Evolutionary conservation across 2,329 filamentous ascomycete species (phyloP), one percentile per base, ranked within the genome.

Genomic region (Neoscytalidium dimidiatum): DNA sequence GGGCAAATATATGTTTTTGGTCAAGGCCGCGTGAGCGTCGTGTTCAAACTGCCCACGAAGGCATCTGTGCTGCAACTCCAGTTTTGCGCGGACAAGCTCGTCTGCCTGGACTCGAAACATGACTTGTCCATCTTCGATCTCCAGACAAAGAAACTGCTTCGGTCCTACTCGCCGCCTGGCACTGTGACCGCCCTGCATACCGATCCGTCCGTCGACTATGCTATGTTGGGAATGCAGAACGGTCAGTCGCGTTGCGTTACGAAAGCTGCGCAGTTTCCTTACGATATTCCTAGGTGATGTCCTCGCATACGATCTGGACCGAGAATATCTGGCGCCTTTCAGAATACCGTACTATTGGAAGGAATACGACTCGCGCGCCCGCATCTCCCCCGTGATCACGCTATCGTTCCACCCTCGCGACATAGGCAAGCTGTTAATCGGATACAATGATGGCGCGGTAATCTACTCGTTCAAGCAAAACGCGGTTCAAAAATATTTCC

Each of bases 391-490:
- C 1, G 83, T 98, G 35, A 85, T 97, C 19, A 90, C 90, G 17
- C 81, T 99, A 73, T 87, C 92, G 66, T 84, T 98, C 70, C 95
- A 98, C 73, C 94, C 95, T 2, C 86, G 93, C 71, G 95, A 99
- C 74, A 92, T 98, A 69, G 95, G 95, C 4, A 93, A 92, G 72
- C 83, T 99, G 28, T 80, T 99, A 65, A 91, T 99, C 65, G 94
- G 90, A n/a, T 99, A 98, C 76, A 87, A 87, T 0, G 88, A 94
- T 69, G 95, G 95, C 14, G 93, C 92, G 5, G 92, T 92, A 52
- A 86, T 95, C 66, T 99, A 96, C 78, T 96, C 92, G 2, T 96
- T 99, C 83, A 98, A 99, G 80, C 91, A 96, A 75, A 94, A 93
- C 73, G 85, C 89, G 66, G 84, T 92, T 0, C 81, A 88, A 52